Conservation (phyloP, 2,329 filamentous ascomycete genomes). For the Cordyceps javanica region DNA sequence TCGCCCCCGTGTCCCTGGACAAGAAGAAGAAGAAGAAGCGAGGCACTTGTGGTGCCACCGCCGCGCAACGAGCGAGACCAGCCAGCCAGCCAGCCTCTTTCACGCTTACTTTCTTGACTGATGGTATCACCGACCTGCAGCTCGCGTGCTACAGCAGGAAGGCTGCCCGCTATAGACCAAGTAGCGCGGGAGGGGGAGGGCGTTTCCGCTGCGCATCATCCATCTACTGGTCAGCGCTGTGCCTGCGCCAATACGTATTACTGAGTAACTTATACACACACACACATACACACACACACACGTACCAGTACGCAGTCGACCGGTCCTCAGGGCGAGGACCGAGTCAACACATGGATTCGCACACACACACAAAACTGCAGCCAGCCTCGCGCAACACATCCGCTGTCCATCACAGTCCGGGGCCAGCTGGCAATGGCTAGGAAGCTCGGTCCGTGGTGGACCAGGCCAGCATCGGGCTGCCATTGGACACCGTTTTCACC, state of each 20-base stretch:
- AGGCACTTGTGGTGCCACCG: background rate
- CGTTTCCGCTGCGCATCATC: too few species aligned
- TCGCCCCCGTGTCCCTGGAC: background rate
- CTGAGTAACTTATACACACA: too few species aligned
- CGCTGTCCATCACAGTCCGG: background rate
- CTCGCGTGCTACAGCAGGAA: background rate
- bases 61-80: background rate
- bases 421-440: too few species aligned
- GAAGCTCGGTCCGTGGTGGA: background rate
- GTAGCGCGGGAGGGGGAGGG: too few species aligned
- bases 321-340: background rate
- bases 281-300: too few species aligned
- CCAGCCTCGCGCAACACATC: background rate
- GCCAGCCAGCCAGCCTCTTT: too few species aligned
- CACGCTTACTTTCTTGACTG: too few species aligned
- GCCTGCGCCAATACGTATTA: too few species aligned
- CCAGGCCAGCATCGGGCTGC: background rate
- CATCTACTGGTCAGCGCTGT: too few species aligned
- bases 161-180: too few species aligned
- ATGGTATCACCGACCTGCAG: background rate
- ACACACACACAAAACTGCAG: background rate
- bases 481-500: constrained; percentile 15
- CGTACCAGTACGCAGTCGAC: background rate
- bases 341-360: too few species aligned
- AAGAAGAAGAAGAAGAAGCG: background rate